These are phyloP conservation scores for Asterophora parasitica DNA, from an alignment of 768 basidiomycete species.

Conservation along the genomic window DNA sequence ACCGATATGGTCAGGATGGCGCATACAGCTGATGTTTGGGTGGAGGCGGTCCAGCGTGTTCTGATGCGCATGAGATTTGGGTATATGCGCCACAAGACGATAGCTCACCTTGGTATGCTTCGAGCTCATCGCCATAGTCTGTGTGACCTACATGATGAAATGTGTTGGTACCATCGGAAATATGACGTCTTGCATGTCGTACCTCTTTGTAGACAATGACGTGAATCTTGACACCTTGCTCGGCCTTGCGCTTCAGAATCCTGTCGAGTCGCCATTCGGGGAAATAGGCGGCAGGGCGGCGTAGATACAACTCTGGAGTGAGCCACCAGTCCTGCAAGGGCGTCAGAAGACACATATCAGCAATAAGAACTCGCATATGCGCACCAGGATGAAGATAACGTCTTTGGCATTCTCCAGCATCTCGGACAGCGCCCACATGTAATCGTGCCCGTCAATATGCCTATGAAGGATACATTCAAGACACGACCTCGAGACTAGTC, in stretches of 20 bases:
- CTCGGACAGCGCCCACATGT: slow-evolving; percentile 92
- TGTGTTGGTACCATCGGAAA: slow-evolving; percentile 87
- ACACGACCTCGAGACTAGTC: too few relatives aligned
- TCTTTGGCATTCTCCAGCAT: slow-evolving; percentile 77
- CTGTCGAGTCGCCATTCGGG: slow-evolving; percentile 88
- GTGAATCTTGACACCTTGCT: too few relatives aligned
- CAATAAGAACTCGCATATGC: slow-evolving; percentile 14
- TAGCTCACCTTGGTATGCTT: slow-evolving; percentile 70
- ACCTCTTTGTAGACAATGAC: too few relatives aligned
- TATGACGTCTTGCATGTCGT: slow-evolving; percentile 90
- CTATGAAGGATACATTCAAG: slow-evolving; percentile 25
- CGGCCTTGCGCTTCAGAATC: slow-evolving; percentile 72
- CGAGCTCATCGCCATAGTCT: slow-evolving; percentile 87
- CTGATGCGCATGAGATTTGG: slow-evolving; percentile 27
- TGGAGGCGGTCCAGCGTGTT: slow-evolving; percentile 77
- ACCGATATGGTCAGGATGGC: slow-evolving; percentile 88
- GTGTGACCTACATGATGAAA: slow-evolving; percentile 55
- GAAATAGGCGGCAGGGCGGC: slow-evolving; percentile 77
- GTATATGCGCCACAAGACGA: not conserved
- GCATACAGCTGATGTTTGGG: slow-evolving; percentile 82
- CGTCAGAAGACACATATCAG: not conserved
- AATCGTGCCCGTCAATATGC: slow-evolving; percentile 95
- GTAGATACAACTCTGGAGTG: too few relatives aligned
- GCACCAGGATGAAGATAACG: slow-evolving; percentile 81
- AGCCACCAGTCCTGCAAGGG: slow-evolving; percentile 83